Conservation (phyloP, 345 rosid genomes). For the Combretum micranthum region DNA sequence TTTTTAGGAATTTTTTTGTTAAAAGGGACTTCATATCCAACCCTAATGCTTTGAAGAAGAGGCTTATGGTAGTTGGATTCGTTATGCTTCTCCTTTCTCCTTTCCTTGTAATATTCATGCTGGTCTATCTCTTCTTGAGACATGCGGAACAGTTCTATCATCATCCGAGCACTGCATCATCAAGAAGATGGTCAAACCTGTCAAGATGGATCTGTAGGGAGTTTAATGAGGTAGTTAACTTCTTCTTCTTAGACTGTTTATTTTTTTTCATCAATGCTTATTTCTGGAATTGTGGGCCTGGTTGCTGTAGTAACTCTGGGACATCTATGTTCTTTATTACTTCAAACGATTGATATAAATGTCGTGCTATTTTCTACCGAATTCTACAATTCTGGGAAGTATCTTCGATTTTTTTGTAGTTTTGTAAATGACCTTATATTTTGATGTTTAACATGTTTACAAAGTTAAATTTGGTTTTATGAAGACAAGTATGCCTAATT, state of each 20-base stretch:
- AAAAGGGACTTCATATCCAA: slow-evolving; percentile 82
- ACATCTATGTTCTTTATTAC: too few relatives aligned
- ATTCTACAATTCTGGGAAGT: too few relatives aligned
- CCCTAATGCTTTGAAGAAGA: slow-evolving; percentile 69
- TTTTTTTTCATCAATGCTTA: background rate
- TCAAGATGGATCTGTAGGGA: slow-evolving; percentile 96
- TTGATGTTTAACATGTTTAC: too few relatives aligned
- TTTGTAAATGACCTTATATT: too few relatives aligned
- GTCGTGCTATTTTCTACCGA: too few relatives aligned
- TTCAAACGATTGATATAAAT: too few relatives aligned
- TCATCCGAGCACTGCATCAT: slow-evolving; percentile 96
- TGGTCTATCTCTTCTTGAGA: slow-evolving; percentile 87
- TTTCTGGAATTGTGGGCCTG: too few relatives aligned
- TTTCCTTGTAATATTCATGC: slow-evolving; percentile 93
- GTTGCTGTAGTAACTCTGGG: too few relatives aligned
- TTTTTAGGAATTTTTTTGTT: slow-evolving; percentile 80
- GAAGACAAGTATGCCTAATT: too few relatives aligned
- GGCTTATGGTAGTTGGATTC: slow-evolving; percentile 83
- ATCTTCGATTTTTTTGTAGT: too few relatives aligned
- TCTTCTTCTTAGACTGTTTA: background rate
- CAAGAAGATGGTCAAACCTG: slow-evolving; percentile 97
- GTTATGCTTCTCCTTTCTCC: slow-evolving; percentile 88
- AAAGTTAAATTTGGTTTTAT: too few relatives aligned
- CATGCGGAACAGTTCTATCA: slow-evolving; percentile 98
- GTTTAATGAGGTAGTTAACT: slow-evolving; percentile 72